Evolutionary conservation across 129 eudicot species (phyloP).

Genomic region (sunflower (Helianthus annuus)): DNA sequence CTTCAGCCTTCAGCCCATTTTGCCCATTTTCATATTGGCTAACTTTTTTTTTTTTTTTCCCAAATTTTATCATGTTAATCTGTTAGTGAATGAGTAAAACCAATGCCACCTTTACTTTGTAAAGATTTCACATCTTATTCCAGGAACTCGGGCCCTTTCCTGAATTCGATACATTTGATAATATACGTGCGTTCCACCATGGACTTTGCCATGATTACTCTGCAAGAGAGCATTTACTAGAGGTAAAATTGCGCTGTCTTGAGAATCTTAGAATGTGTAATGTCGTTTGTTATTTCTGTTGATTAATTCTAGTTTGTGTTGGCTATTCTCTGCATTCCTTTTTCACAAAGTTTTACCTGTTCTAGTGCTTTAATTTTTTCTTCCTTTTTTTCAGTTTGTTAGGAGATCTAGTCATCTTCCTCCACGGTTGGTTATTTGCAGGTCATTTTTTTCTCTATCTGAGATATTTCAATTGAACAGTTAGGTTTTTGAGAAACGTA

Average conservation of each 20-base stretch:
- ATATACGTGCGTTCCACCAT: conserved; percentile 56
- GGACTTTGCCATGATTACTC: conserved; percentile 67
- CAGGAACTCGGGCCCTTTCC: conserved; percentile 95
- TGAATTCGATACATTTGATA: conserved; percentile 56
- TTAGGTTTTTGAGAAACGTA: neutral
- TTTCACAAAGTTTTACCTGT: neutral
- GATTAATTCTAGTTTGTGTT: conserved; percentile 2
- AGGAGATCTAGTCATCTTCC: conserved; percentile 81
- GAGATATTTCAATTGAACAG: neutral
- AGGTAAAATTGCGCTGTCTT: conserved; percentile 42
- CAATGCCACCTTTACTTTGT: neutral
- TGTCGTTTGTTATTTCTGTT: conserved; percentile 7
- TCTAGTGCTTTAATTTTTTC: neutral
- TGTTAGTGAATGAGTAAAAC: conserved; percentile 1
- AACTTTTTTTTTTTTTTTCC: neutral
- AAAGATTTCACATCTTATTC: conserved; percentile 12
- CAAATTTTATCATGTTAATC: neutral
- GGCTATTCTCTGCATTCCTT: neutral
- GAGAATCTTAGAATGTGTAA: neutral
- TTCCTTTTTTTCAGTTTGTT: conserved; percentile 50
- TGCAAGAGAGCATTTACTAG: conserved; percentile 74
- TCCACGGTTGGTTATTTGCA: conserved; percentile 71
- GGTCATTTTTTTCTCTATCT: conserved; percentile 48
- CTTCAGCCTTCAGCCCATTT: neutral
- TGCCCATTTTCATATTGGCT: neutral